Base-by-base conservation (phyloP, 345 rosid genomes). In the Populus ilicifolia region DNA sequence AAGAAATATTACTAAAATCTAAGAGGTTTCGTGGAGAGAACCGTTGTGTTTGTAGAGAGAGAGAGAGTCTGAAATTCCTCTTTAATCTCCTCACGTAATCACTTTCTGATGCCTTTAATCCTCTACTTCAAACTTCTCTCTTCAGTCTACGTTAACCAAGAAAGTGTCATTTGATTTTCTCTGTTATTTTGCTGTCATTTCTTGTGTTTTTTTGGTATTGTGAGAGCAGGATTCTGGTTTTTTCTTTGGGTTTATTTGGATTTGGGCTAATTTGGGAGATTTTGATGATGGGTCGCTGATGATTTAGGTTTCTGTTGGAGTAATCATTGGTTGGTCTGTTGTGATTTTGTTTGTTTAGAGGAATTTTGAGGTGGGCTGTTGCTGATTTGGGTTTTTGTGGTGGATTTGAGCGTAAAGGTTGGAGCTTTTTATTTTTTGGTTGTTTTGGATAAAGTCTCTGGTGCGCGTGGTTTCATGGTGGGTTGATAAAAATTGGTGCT, bases 21-120 rank as follows among this genome's bases (percentile, higher is more conserved):
- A 77, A 78, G 73, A 77, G 86, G 85, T 90, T 89, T 86, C 88
- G 89, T 89, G 86, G 76, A 83, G 89, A 84, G 83, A 87, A 87
- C 73, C 87, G 71, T 80, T 80, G 71, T 79, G 74, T 10, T 35
- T 13, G 0, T 1, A 38, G 41, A 46, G 17, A 46, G 52, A 46
- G 54, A 63, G 30, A 39, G 67, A 27, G 46, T 20, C 64, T 14
- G 5, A 68, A 61, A 52, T 66, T 77, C 69, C 80, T 84, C 86
- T 56, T 18, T 76, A 17, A 44, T 86, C 80, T 84, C 89, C 82
- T 86, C 84, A 87, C 93, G 90, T 87, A 82, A 87, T 88, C 82
- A 82, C 74, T 68, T 81, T 84, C 72, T 72, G 54, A 69, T 86
- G 79, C 6, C 65, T 30, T 21, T 54, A 54, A 52, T 80, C 83